Percentiles rank a stretch among this genome's conserved stretches.
These are phyloP conservation scores for Oryza coarctata DNA, from an alignment of 176 grass and related monocot genomes.

Conservation along the genomic window DNA sequence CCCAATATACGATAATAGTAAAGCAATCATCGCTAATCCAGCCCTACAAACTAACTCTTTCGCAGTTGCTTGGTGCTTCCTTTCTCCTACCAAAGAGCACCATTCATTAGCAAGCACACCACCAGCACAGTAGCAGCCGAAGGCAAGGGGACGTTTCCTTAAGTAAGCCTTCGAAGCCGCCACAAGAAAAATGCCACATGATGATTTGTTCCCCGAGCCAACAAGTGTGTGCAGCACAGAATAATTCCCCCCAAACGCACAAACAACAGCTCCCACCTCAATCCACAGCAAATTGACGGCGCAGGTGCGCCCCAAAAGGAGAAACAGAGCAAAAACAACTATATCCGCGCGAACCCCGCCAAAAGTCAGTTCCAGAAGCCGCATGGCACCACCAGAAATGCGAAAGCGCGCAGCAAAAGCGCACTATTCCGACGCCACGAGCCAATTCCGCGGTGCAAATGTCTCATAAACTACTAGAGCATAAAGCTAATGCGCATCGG, in stretches of 20 bases:
- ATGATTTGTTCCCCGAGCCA: constrained; percentile 40
- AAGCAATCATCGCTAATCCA: not conserved
- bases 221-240: constrained; percentile 52
- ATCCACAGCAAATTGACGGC: constrained; percentile 41
- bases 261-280: constrained; percentile 43
- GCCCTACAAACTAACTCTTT: not conserved
- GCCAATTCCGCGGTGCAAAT: constrained; percentile 38
- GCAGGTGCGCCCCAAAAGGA: constrained; percentile 44
- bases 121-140: constrained; percentile 23
- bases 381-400: constrained; percentile 48
- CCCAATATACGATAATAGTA: not conserved
- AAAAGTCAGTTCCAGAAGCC: constrained; percentile 45
- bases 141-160: constrained; percentile 27
- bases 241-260: constrained; percentile 50
- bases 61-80: constrained; percentile 11
- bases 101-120: constrained; percentile 13
- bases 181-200: constrained; percentile 37
- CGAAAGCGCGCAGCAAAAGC: constrained; percentile 50
- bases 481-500: constrained; percentile 55
- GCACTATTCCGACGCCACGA: constrained; percentile 52
- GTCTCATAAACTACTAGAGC: constrained; percentile 43
- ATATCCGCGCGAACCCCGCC: constrained; percentile 38
- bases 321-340: constrained; percentile 33
- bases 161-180: constrained; percentile 38
- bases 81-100: constrained; percentile 11